These are phyloP conservation scores for Naganishia albida DNA, from an alignment of 1,284 basidiomycete genomes.

Conservation along the genomic window DNA sequence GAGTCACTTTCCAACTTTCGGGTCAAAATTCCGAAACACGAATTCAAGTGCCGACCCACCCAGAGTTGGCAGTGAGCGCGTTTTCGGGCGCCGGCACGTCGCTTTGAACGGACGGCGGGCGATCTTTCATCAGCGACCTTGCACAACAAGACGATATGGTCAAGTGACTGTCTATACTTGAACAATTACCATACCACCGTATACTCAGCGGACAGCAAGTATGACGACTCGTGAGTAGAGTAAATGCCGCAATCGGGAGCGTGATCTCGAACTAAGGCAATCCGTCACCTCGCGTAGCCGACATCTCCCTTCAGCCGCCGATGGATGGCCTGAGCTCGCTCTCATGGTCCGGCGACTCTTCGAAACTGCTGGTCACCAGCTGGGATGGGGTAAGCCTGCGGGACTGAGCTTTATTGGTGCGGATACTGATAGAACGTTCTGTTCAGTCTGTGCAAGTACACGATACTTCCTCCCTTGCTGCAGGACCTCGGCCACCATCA, in stretches of 20 bases:
- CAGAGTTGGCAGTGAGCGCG: not conserved
- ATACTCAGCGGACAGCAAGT: not conserved
- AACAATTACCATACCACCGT: too few species aligned
- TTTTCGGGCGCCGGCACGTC: not conserved
- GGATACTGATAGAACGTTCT: conserved; percentile 23
- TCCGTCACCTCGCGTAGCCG: conserved; percentile 27
- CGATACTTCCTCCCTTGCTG: conserved; percentile 61
- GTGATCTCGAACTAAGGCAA: not conserved
- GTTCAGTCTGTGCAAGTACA: conserved; percentile 71
- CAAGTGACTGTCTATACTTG: too few species aligned
- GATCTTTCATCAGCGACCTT: not conserved
- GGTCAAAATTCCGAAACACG: not conserved
- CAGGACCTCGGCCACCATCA: conserved; percentile 73
- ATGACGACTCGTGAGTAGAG: conserved; percentile 20
- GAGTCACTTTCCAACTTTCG: conserved; percentile 8
- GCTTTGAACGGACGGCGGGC: not conserved
- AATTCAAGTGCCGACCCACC: too few species aligned
- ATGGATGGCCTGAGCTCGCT: conserved; percentile 81
- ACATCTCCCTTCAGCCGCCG: conserved; percentile 61
- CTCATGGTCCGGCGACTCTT: conserved; percentile 77
- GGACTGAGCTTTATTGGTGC: conserved; percentile 5
- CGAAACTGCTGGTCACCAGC: conserved; percentile 73
- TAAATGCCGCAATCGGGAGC: not conserved
- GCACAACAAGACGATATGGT: too few species aligned
- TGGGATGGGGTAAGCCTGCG: conserved; percentile 77